These are phyloP conservation scores for Cardamine resedifolia DNA, from an alignment of 345 rosid species.

Conservation along the genomic window DNA sequence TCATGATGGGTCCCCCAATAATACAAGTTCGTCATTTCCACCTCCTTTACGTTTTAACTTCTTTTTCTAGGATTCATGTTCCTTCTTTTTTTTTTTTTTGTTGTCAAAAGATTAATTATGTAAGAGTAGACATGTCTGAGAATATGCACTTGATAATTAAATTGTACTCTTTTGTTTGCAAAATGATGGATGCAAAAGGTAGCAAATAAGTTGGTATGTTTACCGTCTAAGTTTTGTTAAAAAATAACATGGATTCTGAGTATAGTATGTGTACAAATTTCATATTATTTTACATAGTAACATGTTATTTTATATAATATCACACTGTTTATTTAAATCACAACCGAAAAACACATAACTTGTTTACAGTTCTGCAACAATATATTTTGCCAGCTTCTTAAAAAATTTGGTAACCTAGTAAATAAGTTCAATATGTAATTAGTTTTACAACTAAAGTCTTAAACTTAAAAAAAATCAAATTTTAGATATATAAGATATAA, in stretches of 20 bases:
- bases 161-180: background rate
- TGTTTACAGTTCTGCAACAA: background rate
- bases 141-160: background rate
- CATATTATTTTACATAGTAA: background rate
- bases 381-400: background rate
- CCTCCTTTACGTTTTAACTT: slow-evolving; percentile 11
- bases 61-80: background rate
- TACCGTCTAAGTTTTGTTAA: background rate
- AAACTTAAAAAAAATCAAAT: too few relatives aligned
- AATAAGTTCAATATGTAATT: background rate
- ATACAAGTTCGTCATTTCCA: slow-evolving; percentile 27
- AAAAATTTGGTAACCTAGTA: background rate
- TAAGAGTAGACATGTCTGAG: background rate
- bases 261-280: too few relatives aligned
- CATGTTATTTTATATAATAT: background rate
- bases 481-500: background rate
- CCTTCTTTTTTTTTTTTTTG: background rate
- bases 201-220: background rate
- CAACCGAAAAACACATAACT: background rate
- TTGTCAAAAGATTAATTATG: background rate
- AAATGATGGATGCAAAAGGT: background rate
- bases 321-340: background rate
- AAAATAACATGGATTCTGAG: too few relatives aligned
- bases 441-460: background rate
- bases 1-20: slow-evolving; percentile 36